Conservation (phyloP, 495 filamentous ascomycete genomes). For the Diplogelasinospora grovesii region DNA sequence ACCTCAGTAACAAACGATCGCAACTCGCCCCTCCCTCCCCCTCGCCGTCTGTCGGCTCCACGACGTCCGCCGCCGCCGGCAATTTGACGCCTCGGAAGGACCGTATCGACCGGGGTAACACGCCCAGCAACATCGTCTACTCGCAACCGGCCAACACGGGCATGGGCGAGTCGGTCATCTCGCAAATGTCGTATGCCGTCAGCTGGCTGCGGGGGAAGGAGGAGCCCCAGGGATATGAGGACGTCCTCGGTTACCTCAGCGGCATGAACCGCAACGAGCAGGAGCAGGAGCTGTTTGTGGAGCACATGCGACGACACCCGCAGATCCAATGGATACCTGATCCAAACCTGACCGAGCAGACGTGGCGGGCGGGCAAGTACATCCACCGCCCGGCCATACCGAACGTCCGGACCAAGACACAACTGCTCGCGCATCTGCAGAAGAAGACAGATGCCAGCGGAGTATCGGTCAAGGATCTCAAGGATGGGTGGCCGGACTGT, state of each 20-base stretch:
- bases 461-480: slow-evolving; percentile 76
- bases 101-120: slow-evolving; percentile 38
- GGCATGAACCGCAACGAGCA: slow-evolving; percentile 45
- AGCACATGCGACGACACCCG: slow-evolving; percentile 51
- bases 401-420: slow-evolving; percentile 65
- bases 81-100: slow-evolving; percentile 42
- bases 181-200: slow-evolving; percentile 76
- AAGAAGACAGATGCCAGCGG: slow-evolving; percentile 72
- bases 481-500: slow-evolving; percentile 88
- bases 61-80: slow-evolving; percentile 37
- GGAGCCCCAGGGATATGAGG: slow-evolving; percentile 58
- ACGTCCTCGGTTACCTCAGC: slow-evolving; percentile 72
- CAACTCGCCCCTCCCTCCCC: slow-evolving; percentile 30
- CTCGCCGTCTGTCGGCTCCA: slow-evolving; percentile 39
- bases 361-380: slow-evolving; percentile 60
- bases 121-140: slow-evolving; percentile 46
- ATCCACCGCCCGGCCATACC: slow-evolving; percentile 69
- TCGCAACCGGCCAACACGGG: slow-evolving; percentile 75
- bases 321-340: slow-evolving; percentile 65
- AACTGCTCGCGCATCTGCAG: slow-evolving; percentile 74
- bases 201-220: slow-evolving; percentile 75
- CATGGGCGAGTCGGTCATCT: slow-evolving; percentile 71
- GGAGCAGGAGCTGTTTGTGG: slow-evolving; percentile 38
- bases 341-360: slow-evolving; percentile 46
- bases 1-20: no score